Percentiles rank a stretch among this genome's conserved stretches.
Evolutionary conservation across 805 yeast species (phyloP).

Genomic region (Geotrichum ghanense): DNA sequence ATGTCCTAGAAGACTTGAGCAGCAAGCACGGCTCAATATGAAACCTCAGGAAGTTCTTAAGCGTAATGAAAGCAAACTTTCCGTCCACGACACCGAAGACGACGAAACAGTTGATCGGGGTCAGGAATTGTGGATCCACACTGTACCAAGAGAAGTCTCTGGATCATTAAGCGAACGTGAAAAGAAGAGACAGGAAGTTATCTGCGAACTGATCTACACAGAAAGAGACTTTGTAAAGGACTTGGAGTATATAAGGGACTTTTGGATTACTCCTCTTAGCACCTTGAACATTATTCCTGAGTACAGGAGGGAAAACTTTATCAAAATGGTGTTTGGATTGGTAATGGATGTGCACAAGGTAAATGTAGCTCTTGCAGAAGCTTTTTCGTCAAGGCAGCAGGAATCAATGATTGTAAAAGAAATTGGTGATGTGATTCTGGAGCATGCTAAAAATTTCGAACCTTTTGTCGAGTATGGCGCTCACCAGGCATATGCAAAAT

Average conservation of each 20-base stretch:
- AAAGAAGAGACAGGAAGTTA: constrained; percentile 87
- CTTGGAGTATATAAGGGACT: constrained; percentile 83
- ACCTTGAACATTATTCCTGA: constrained; percentile 82
- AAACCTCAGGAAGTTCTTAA: constrained; percentile 78
- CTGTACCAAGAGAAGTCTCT: constrained; percentile 71
- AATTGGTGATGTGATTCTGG: constrained; percentile 79
- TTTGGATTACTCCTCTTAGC: constrained; percentile 83
- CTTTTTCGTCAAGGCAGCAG: constrained; percentile 76
- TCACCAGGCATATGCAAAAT: constrained; percentile 88
- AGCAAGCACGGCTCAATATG: constrained; percentile 84
- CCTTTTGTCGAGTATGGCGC: constrained; percentile 92
- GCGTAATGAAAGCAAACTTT: constrained; percentile 58
- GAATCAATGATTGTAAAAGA: constrained; percentile 73
- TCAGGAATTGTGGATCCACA: constrained; percentile 85
- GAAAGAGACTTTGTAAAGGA: constrained; percentile 95
- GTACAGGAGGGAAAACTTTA: constrained; percentile 79
- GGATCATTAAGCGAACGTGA: constrained; percentile 74
- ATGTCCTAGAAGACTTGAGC: constrained; percentile 91
- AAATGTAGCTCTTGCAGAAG: constrained; percentile 78
- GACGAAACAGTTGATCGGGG: constrained; percentile 38
- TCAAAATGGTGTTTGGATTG: constrained; percentile 83
- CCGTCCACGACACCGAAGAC: constrained; percentile 49
- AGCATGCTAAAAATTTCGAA: constrained; percentile 75
- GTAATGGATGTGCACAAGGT: constrained; percentile 78
- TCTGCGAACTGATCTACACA: constrained; percentile 85